These are phyloP conservation scores for Neonectria sp. DNA, from an alignment of 2,329 filamentous ascomycete species.

Conservation along the genomic window DNA sequence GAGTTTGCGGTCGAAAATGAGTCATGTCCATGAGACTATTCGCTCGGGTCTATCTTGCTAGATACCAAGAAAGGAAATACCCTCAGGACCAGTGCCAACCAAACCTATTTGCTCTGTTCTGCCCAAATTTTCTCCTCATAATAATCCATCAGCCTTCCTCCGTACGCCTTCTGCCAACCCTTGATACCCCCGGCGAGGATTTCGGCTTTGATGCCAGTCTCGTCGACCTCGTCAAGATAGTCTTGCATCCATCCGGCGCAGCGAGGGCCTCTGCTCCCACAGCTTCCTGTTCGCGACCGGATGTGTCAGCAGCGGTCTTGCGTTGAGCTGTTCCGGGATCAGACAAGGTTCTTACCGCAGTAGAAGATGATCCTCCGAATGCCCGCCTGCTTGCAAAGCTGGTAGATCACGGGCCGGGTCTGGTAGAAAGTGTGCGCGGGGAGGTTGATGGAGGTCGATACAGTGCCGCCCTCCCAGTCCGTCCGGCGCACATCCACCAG, in stretches of 20 bases:
- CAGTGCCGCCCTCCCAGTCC: conserved; percentile 73
- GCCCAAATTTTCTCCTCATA: conserved; percentile 63
- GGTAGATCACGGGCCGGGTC: conserved; percentile 63
- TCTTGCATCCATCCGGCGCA: conserved; percentile 72
- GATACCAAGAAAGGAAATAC: conserved; percentile 49
- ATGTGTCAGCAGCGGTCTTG: conserved; percentile 2
- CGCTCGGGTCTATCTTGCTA: conserved; percentile 47
- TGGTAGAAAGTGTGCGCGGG: conserved; percentile 70
- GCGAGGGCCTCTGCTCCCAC: conserved; percentile 64
- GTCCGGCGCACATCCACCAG: conserved; percentile 68
- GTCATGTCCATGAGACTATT: conserved; percentile 39
- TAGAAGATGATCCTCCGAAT: conserved; percentile 68
- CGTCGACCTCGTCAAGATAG: conserved; percentile 64
- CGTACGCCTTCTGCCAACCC: conserved; percentile 67
- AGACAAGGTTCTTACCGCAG: conserved; percentile 59
- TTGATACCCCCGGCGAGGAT: conserved; percentile 68
- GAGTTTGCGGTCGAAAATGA: conserved; percentile 55
- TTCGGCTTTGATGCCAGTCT: conserved; percentile 60
- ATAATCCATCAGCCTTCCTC: conserved; percentile 63
- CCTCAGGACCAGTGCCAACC: conserved; percentile 33
- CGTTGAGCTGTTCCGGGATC: neutral
- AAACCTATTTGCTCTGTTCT: conserved; percentile 42
- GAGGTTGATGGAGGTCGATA: conserved; percentile 70
- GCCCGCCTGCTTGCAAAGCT: conserved; percentile 65
- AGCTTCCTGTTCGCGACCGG: conserved; percentile 59